Percentiles rank a stretch among this genome's conserved stretches.
Conservation (phyloP, 2,329 filamentous ascomycete genomes). For the Aspergillus udagawae region DNA sequence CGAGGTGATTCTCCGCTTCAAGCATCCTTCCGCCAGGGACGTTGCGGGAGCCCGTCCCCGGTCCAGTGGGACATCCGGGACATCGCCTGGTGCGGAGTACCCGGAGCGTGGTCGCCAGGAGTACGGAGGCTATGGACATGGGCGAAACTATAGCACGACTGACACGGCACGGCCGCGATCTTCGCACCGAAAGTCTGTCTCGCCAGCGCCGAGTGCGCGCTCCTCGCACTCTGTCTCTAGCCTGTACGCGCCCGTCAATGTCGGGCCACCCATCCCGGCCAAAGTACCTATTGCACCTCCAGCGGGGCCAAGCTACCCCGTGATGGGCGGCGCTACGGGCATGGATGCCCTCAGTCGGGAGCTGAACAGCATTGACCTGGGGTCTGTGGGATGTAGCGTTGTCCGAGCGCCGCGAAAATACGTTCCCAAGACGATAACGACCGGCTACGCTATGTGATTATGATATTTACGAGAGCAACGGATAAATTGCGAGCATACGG, state of each 20-base stretch:
- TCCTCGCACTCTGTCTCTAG: slow-evolving; percentile 16
- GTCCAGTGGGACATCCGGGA: slow-evolving; percentile 8
- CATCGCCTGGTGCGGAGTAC: slow-evolving; percentile 18
- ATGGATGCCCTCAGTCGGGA: slow-evolving; percentile 55
- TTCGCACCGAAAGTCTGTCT: slow-evolving; percentile 26
- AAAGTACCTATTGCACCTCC: slow-evolving; percentile 39
- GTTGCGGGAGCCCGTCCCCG: slow-evolving; percentile 16
- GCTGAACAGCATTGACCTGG: slow-evolving; percentile 51
- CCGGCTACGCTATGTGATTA: slow-evolving; percentile 27
- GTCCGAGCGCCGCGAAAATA: slow-evolving; percentile 31
- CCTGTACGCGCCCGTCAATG: slow-evolving; percentile 27
- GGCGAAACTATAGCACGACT: slow-evolving; percentile 21
- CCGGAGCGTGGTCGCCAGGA: slow-evolving; percentile 17
- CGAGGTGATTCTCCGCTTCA: slow-evolving; percentile 47
- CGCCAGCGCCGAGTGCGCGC: slow-evolving; percentile 24
- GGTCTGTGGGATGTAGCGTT: slow-evolving; percentile 30
- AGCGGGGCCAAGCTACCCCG: slow-evolving; percentile 25
- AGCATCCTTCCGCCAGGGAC: slow-evolving; percentile 32
- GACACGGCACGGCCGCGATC: slow-evolving; percentile 20
- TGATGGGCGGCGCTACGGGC: slow-evolving; percentile 26
- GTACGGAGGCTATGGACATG: slow-evolving; percentile 17
- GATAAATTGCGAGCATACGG: not conserved
- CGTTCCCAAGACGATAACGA: slow-evolving; percentile 22
- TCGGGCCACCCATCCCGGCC: slow-evolving; percentile 39
- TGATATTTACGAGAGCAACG: slow-evolving; percentile 15